Evolutionary conservation across 2,329 filamentous ascomycete species (phyloP).

Genomic region (Exophiala spinifera): DNA sequence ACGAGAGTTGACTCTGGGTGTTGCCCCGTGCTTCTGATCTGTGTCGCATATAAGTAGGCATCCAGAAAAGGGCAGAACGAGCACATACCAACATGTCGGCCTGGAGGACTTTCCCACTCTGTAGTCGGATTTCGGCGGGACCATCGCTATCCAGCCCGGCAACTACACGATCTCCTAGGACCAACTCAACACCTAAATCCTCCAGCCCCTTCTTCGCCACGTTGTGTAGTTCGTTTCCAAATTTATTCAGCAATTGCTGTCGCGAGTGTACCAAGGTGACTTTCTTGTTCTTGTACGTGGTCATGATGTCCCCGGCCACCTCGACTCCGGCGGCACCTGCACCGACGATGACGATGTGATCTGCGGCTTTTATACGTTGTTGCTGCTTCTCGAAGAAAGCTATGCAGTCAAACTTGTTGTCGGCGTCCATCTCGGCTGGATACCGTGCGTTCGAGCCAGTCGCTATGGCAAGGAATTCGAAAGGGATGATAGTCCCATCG

Average conservation of each 20-base stretch:
- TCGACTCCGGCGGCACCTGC: constrained; percentile 53
- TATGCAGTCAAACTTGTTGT: constrained; percentile 16
- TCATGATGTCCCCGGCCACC: constrained; percentile 50
- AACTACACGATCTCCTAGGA: constrained; percentile 20
- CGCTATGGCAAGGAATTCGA: constrained; percentile 55
- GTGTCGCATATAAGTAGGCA: neutral
- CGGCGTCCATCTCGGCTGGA: constrained; percentile 3
- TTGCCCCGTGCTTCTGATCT: constrained; percentile 62
- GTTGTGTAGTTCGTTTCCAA: constrained; percentile 24
- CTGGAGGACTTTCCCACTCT: constrained; percentile 12
- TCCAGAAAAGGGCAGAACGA: neutral
- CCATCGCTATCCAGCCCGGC: constrained; percentile 10
- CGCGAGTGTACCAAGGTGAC: constrained; percentile 50
- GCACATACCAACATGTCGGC: constrained; percentile 18
- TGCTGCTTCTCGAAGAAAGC: constrained; percentile 20
- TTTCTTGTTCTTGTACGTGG: constrained; percentile 46
- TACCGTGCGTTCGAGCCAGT: constrained; percentile 46
- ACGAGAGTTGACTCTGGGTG: constrained; percentile 54
- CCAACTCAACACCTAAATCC: constrained; percentile 25
- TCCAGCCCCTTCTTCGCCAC: constrained; percentile 17
- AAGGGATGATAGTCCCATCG: constrained; percentile 47
- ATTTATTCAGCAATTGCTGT: constrained; percentile 28
- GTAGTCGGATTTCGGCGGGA: constrained; percentile 13
- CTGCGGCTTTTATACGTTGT: constrained; percentile 42
- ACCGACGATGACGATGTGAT: constrained; percentile 47